Percentiles rank a stretch among this genome's conserved stretches.
Conservation (phyloP, 2,329 filamentous ascomycete species). For the Hymenoscyphus scutula region DNA sequence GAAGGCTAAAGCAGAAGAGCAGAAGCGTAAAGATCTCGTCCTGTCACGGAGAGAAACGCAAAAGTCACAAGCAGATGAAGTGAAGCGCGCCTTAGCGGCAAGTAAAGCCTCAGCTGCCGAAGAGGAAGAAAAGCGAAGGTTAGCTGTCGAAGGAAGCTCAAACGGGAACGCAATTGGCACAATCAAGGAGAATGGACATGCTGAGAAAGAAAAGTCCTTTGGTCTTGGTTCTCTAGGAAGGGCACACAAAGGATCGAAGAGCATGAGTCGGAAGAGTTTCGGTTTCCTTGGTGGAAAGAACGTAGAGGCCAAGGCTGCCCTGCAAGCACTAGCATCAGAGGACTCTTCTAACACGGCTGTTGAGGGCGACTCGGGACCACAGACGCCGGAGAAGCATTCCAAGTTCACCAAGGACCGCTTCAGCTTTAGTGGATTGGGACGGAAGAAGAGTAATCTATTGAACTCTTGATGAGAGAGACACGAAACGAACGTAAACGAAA, state of each 20-base stretch:
- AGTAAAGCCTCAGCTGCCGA: slow-evolving; percentile 55
- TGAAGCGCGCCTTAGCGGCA: slow-evolving; percentile 57
- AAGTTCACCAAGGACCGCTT: slow-evolving; percentile 60
- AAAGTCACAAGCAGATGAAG: slow-evolving; percentile 51
- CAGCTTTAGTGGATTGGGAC: slow-evolving; percentile 58
- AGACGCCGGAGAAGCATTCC: slow-evolving; percentile 44
- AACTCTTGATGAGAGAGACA: slow-evolving; percentile 31
- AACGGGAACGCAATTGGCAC: slow-evolving; percentile 15
- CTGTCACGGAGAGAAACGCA: slow-evolving; percentile 39
- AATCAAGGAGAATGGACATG: slow-evolving; percentile 28
- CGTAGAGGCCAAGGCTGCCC: slow-evolving; percentile 17
- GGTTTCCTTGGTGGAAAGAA: slow-evolving; percentile 60
- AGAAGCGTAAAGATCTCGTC: slow-evolving; percentile 36
- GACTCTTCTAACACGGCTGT: slow-evolving; percentile 26
- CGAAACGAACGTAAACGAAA: not conserved
- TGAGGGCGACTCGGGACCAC: slow-evolving; percentile 30
- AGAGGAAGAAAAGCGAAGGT: slow-evolving; percentile 52
- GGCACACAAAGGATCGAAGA: slow-evolving; percentile 71
- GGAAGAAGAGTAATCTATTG: slow-evolving; percentile 65
- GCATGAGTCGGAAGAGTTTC: slow-evolving; percentile 72
- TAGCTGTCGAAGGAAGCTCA: slow-evolving; percentile 45
- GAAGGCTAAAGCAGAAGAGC: slow-evolving; percentile 44
- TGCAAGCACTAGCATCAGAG: slow-evolving; percentile 7
- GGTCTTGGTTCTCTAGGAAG: slow-evolving; percentile 39
- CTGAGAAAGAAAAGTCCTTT: slow-evolving; percentile 43